Evolutionary conservation across 1,139 yeast genomes (phyloP).

Genomic region (Geotrichum reessii): DNA sequence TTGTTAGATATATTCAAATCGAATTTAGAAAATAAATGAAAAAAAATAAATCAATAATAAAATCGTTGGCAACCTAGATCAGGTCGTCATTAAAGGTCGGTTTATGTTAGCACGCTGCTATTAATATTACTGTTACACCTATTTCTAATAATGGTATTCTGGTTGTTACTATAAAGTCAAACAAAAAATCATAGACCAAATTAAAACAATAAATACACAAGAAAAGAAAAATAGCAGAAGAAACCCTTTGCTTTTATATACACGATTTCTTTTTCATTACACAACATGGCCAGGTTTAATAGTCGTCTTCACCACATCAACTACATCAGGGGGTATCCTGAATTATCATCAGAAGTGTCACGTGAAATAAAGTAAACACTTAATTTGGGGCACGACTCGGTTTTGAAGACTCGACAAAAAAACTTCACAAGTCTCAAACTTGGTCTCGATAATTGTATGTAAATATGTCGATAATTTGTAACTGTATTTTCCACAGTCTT

Average conservation of each 20-base stretch:
- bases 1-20: background rate
- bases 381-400: too few species aligned
- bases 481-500: background rate
- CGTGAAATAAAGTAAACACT: too few species aligned
- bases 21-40: background rate
- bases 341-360: background rate
- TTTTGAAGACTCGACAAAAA: too few species aligned
- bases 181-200: too few species aligned
- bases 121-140: too few species aligned
- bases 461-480: background rate
- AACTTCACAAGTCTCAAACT: background rate
- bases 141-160: too few species aligned
- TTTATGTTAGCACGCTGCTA: too few species aligned
- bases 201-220: too few species aligned
- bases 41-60: background rate
- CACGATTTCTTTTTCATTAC: background rate
- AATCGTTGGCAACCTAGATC: background rate
- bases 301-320: background rate
- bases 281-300: background rate
- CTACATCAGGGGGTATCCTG: background rate
- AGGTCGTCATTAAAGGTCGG: too few species aligned
- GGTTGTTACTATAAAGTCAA: too few species aligned
- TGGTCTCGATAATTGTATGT: background rate
- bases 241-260: background rate
- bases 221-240: too few species aligned